phyloP scores from a whole-genome alignment of 176 grass and related monocot genomes.

The Raddia guianensis region DNA sequence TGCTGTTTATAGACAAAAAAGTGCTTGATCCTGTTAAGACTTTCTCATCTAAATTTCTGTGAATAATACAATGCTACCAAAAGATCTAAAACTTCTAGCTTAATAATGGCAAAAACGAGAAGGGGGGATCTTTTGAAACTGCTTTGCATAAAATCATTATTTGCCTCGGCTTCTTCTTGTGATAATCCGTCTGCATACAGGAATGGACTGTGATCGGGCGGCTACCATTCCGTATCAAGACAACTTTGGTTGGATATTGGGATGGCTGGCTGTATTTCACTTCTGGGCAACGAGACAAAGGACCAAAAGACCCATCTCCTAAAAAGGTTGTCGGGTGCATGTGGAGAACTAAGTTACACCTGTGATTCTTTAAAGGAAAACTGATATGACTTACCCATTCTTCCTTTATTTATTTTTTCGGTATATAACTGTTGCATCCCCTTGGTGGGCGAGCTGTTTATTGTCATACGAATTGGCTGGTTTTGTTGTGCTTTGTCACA shows the following conservation, averaged over 20 bases:
- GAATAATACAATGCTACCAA: background rate
- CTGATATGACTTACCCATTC: slow-evolving; percentile 30
- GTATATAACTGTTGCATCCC: slow-evolving; percentile 8
- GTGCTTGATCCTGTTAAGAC: background rate
- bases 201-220: slow-evolving; percentile 85
- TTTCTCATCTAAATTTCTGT: background rate
- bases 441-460: slow-evolving; percentile 16
- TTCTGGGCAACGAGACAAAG: slow-evolving; percentile 93
- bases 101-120: background rate
- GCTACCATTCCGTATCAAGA: slow-evolving; percentile 97
- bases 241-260: slow-evolving; percentile 90
- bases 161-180: background rate
- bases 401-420: slow-evolving; percentile 20
- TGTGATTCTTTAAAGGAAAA: slow-evolving; percentile 45
- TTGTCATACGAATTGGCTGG: slow-evolving; percentile 9
- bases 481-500: slow-evolving; percentile 18
- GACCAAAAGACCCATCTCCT: slow-evolving; percentile 72
- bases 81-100: background rate
- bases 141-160: background rate
- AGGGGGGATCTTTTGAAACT: background rate
- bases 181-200: slow-evolving; percentile 48
- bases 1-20: slow-evolving; percentile 12
- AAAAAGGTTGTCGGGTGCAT: slow-evolving; percentile 81
- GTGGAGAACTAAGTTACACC: slow-evolving; percentile 81
- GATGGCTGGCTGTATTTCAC: slow-evolving; percentile 95